Conservation (phyloP, 208 protist species). For the Herpetomonas tarakana region DNA sequence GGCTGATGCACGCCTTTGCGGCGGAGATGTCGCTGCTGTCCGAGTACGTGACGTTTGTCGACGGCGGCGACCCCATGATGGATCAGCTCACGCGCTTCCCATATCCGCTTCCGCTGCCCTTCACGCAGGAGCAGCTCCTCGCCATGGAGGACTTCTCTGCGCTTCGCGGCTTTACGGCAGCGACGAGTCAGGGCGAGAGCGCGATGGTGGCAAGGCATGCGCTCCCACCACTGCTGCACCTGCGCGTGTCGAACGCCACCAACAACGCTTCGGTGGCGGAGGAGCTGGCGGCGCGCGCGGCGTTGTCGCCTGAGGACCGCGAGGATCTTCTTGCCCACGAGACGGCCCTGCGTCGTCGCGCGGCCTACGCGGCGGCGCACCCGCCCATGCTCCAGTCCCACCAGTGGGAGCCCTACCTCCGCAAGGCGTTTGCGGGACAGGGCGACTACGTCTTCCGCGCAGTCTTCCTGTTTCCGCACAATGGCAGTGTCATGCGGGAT, state of each 20-base stretch:
- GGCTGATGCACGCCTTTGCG: slow-evolving; percentile 15
- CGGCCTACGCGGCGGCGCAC: neutral
- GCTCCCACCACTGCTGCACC: neutral
- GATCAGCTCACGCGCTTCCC: slow-evolving; percentile 19
- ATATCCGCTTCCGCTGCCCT: slow-evolving; percentile 20
- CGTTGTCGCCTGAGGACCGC: neutral
- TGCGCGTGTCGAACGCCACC: neutral
- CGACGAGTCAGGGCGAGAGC: neutral
- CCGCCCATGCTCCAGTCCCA: slow-evolving; percentile 1
- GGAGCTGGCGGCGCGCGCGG: slow-evolving; percentile 3
- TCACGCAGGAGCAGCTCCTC: neutral
- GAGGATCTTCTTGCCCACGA: neutral
- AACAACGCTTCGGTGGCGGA: neutral
- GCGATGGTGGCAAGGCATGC: too few species aligned
- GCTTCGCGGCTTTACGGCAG: neutral
- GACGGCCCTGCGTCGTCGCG: neutral
- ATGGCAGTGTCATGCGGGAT: slow-evolving; percentile 60
- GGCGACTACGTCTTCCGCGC: slow-evolving; percentile 55
- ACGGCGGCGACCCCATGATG: slow-evolving; percentile 27
- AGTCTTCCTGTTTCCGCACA: slow-evolving; percentile 77
- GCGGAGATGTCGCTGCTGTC: slow-evolving; percentile 48
- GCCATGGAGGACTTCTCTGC: neutral
- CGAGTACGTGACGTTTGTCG: slow-evolving; percentile 50
- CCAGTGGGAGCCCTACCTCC: slow-evolving; percentile 16
- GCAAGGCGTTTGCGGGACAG: slow-evolving; percentile 34